Percentiles rank a stretch among this genome's conserved stretches.
Evolutionary conservation across 148 eudicot genomes (phyloP).

Genomic region (Rhododendron kiyosumense): DNA sequence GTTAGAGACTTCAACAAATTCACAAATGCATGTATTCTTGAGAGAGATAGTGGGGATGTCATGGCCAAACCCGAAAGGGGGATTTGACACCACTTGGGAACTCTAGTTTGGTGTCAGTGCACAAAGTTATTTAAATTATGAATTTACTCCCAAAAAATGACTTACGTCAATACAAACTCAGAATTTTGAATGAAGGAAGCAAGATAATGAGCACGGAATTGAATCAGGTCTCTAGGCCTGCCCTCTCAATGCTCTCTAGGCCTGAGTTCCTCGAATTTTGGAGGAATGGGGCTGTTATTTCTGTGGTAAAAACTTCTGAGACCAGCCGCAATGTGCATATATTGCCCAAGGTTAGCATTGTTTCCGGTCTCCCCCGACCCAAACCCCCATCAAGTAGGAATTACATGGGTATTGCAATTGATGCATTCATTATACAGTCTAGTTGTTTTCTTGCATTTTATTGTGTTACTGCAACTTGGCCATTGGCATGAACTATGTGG

Average conservation of each 20-base stretch:
- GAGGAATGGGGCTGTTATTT: background rate
- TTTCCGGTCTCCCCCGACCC: background rate
- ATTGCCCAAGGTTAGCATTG: background rate
- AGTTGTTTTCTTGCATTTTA: background rate
- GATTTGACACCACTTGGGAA: background rate
- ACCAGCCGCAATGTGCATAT: background rate
- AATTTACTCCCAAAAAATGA: background rate
- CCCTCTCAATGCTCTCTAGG: background rate
- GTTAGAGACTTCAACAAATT: background rate
- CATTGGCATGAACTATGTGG: background rate
- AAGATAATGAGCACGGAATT: background rate
- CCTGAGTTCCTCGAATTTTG: background rate
- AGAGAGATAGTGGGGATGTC: background rate
- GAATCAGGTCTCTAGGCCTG: background rate
- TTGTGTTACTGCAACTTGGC: background rate
- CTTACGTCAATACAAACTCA: background rate
- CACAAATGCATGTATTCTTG: background rate
- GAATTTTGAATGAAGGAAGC: background rate
- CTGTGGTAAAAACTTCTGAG: background rate
- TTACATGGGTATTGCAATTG: background rate
- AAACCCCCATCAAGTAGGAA: background rate
- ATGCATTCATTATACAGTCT: background rate
- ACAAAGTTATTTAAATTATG: background rate
- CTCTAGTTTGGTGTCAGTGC: background rate
- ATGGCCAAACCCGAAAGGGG: background rate